Percentiles rank a stretch among this genome's conserved stretches.
phyloP scores from a whole-genome alignment of 2,329 filamentous ascomycete species.

The Ascosphaera apis region DNA sequence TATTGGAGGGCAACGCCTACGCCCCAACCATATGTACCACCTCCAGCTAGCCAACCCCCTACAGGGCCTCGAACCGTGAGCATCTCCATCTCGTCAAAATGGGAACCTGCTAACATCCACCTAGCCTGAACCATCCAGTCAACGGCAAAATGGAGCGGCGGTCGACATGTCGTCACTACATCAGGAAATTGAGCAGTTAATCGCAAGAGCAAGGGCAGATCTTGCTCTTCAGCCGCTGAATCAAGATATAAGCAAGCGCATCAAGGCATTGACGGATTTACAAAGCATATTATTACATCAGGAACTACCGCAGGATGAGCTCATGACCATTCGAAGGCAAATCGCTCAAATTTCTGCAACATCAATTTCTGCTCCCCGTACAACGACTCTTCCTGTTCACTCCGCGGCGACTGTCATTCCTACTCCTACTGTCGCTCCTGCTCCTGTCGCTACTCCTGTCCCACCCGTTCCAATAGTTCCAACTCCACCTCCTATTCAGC shows the following conservation, averaged over 20 bases:
- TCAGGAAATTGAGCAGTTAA: constrained; percentile 59
- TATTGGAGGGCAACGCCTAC: constrained; percentile 49
- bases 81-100: no score
- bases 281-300: constrained; percentile 59
- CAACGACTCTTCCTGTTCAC: constrained; percentile 3
- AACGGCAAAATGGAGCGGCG: constrained; percentile 3
- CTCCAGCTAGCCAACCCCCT: no score
- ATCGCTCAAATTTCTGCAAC: constrained; percentile 42
- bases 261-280: constrained; percentile 68
- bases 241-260: constrained; percentile 48
- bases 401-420: constrained; percentile 9
- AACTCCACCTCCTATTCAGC: constrained; percentile 5
- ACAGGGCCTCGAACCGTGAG: no score
- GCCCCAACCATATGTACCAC: no score
- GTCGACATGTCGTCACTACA: constrained; percentile 47
- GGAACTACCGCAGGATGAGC: constrained; percentile 55
- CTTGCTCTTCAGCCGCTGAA: constrained; percentile 58
- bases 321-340: constrained; percentile 66
- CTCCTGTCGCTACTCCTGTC: constrained; percentile 7
- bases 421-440: constrained; percentile 13
- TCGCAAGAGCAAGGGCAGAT: constrained; percentile 47
- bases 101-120: constrained; percentile 5
- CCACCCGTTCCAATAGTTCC: constrained; percentile 3
- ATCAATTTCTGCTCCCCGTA: constrained; percentile 6
- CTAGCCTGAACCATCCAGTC: constrained; percentile 13